These are phyloP conservation scores for Tulasnella sp. DNA, from an alignment of 768 basidiomycete species.

Conservation along the genomic window DNA sequence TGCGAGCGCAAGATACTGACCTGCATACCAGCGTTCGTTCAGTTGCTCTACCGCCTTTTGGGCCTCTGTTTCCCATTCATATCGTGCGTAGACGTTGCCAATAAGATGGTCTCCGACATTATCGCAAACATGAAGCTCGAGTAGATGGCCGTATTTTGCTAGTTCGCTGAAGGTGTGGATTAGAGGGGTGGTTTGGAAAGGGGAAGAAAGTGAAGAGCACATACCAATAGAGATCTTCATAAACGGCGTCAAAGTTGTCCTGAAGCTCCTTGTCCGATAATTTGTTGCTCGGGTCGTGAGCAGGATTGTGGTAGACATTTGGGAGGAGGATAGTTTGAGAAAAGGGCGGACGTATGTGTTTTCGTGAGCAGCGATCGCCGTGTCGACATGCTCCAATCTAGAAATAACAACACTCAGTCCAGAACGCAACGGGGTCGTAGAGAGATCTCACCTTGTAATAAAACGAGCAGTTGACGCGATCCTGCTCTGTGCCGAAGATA, in stretches of 20 bases:
- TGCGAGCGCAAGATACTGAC: slow-evolving; percentile 46
- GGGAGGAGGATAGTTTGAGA: slow-evolving; percentile 95
- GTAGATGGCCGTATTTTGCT: slow-evolving; percentile 88
- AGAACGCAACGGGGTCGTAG: slow-evolving; percentile 1
- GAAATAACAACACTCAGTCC: slow-evolving; percentile 1
- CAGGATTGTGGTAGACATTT: slow-evolving; percentile 98
- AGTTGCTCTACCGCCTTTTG: slow-evolving; percentile 87
- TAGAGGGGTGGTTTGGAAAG: neutral
- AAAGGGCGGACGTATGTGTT: slow-evolving; percentile 96
- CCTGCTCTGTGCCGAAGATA: slow-evolving; percentile 92
- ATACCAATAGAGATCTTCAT: slow-evolving; percentile 85
- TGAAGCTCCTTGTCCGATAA: slow-evolving; percentile 82
- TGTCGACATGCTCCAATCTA: slow-evolving; percentile 98
- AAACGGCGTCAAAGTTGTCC: slow-evolving; percentile 90
- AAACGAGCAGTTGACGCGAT: slow-evolving; percentile 98
- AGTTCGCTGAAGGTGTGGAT: slow-evolving; percentile 52
- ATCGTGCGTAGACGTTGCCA: slow-evolving; percentile 96
- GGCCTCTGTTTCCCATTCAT: slow-evolving; percentile 98
- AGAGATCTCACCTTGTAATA: slow-evolving; percentile 74
- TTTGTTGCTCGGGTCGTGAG: slow-evolving; percentile 86
- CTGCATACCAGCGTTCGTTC: slow-evolving; percentile 98
- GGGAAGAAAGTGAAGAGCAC: slow-evolving; percentile 24
- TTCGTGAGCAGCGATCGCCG: slow-evolving; percentile 96
- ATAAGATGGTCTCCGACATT: slow-evolving; percentile 99
- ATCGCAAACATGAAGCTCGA: slow-evolving; percentile 98